Evolutionary conservation across 129 eudicot species (phyloP), one percentile per base, ranked within the genome.

Genomic region (Artemisia argyi): DNA sequence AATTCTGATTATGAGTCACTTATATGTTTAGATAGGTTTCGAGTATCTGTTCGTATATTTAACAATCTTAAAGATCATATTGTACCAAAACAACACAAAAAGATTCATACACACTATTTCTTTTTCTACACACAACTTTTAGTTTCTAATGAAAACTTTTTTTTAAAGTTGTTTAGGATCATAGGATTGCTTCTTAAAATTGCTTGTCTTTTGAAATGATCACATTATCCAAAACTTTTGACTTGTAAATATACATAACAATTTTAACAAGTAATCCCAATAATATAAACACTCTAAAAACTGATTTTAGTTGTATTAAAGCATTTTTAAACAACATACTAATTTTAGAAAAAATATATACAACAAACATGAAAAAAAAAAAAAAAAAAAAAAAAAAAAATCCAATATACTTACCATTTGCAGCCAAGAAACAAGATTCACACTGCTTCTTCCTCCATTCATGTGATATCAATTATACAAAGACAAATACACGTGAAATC

Each of bases 381-480:
- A 18, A 58, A 2, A 52, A 17, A 62, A 46, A 44, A 22, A 51
- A 54, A 73, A n/a, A 18, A 59, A 16, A 19, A 70, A 65, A 26
- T 1, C 2, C 10, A 7, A 39, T 39, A 39, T 39, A 39, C 3
- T 28, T 74, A 80, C 84, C 84, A 70, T 80, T 63, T 80, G 80
- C 73, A 74, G 57, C 66, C 72, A 80, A 51, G 66, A 52, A 73
- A 18, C 65, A 73, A 39, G 46, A 39, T 7, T 49, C 12, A 66
- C 5, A 16, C 15, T 8, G 26, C 35, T 49, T 69, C 71, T 49
- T 69, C 71, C 62, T 73, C 75, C 42, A 73, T 22, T 54, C 63
- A 47, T 80, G 80, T 44, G 68, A 74, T 50, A 12, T 77, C 24
- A 18, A 18, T 26, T 39, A 17, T 53, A 56, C 60, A 54, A 66